These are phyloP conservation scores for Apiospora koreana DNA, from an alignment of 2,329 filamentous ascomycete species.

Conservation along the genomic window DNA sequence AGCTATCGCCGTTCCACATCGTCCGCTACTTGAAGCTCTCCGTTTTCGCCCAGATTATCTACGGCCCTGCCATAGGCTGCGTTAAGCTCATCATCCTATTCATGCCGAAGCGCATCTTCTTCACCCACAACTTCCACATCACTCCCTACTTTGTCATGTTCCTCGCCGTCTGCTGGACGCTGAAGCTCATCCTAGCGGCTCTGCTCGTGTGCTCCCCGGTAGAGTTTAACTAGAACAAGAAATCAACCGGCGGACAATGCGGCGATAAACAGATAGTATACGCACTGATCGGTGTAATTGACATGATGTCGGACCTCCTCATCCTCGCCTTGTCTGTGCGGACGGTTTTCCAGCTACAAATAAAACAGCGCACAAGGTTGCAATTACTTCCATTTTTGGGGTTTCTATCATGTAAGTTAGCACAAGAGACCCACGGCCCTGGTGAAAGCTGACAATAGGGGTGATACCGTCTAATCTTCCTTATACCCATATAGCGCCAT, in stretches of 20 bases:
- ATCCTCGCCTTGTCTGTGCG: slow-evolving; percentile 1
- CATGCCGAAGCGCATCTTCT: slow-evolving; percentile 24
- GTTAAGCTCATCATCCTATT: slow-evolving; percentile 23
- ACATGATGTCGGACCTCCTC: slow-evolving; percentile 13
- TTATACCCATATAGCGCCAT: not conserved
- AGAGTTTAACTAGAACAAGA: slow-evolving; percentile 31
- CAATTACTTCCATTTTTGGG: not conserved
- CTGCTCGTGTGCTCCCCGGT: slow-evolving; percentile 19
- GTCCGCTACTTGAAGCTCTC: slow-evolving; percentile 17
- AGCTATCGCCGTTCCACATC: slow-evolving; percentile 29
- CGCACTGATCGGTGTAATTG: slow-evolving; percentile 18
- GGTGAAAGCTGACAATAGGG: not conserved
- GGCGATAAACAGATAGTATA: slow-evolving; percentile 21
- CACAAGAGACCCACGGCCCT: not conserved
- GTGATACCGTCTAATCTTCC: not conserved
- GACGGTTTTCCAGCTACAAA: not conserved
- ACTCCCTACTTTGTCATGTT: slow-evolving; percentile 19
- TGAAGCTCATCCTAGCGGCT: slow-evolving; percentile 20
- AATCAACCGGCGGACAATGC: slow-evolving; percentile 17
- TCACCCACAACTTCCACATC: slow-evolving; percentile 18
- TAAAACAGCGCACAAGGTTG: not conserved
- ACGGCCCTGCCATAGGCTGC: slow-evolving; percentile 18
- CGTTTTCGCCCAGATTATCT: slow-evolving; percentile 19
- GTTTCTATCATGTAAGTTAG: slow-evolving; percentile 20
- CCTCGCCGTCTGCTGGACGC: slow-evolving; percentile 21